These are phyloP conservation scores for Mucor ambiguus DNA, from an alignment of 371 early-diverging fungal species.

Conservation along the genomic window DNA sequence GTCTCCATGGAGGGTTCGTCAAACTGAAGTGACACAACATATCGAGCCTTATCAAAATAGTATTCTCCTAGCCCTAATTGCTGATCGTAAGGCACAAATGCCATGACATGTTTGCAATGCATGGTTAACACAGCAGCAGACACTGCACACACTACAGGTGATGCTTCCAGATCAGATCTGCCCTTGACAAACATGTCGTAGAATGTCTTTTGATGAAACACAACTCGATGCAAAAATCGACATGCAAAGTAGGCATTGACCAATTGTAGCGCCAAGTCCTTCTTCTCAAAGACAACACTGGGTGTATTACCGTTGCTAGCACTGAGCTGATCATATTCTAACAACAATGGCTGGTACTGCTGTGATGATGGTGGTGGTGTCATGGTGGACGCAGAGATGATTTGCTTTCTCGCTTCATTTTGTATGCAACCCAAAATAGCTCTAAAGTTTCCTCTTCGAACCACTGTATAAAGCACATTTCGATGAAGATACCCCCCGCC, in stretches of 20 bases:
- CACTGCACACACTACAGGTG: slow-evolving; percentile 38
- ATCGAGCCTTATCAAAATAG: slow-evolving; percentile 28
- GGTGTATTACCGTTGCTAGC: not conserved
- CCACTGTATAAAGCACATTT: not conserved
- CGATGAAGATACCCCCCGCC: slow-evolving; percentile 17
- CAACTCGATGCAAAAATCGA: slow-evolving; percentile 29
- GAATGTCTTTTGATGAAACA: slow-evolving; percentile 39
- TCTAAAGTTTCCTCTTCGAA: slow-evolving; percentile 16
- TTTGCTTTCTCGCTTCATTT: slow-evolving; percentile 1
- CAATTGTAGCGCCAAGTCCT: slow-evolving; percentile 17
- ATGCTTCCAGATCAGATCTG: slow-evolving; percentile 26
- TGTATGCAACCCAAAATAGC: slow-evolving; percentile 13
- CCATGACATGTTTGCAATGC: slow-evolving; percentile 32
- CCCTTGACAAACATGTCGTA: slow-evolving; percentile 32
- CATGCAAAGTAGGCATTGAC: slow-evolving; percentile 42
- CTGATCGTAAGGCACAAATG: slow-evolving; percentile 30
- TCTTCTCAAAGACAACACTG: not conserved
- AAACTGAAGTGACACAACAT: slow-evolving; percentile 25
- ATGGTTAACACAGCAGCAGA: slow-evolving; percentile 36
- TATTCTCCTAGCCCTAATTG: slow-evolving; percentile 23
- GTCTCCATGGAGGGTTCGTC: slow-evolving; percentile 39
- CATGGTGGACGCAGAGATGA: not conserved
- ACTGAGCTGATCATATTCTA: not conserved
- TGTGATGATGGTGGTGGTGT: not conserved
- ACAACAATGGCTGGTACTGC: not conserved